Conservation (phyloP, 768 basidiomycete species). For the Thelephora aurantiotincta region DNA sequence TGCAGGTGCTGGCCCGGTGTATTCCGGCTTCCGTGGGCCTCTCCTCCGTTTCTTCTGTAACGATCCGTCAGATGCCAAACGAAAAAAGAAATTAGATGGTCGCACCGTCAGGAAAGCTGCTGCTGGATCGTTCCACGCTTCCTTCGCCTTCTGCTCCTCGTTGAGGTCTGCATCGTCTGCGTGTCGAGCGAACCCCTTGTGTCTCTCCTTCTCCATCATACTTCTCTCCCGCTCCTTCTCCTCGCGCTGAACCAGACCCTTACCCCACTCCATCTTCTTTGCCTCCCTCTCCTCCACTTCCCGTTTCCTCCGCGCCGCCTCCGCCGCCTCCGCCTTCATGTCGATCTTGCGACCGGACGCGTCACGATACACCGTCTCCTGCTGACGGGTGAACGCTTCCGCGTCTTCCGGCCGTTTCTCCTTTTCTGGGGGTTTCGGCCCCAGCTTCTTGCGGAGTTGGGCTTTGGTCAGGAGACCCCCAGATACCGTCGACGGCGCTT, state of each 20-base stretch:
- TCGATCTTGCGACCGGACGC: constrained; percentile 80
- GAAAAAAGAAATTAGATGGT: no score
- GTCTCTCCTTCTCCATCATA: constrained; percentile 56
- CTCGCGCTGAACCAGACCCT: constrained; percentile 82
- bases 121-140: constrained; percentile 96
- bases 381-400: constrained; percentile 47
- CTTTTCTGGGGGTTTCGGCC: constrained; percentile 13
- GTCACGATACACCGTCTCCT: constrained; percentile 94
- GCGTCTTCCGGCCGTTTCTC: constrained; percentile 21
- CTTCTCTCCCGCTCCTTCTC: constrained; percentile 52
- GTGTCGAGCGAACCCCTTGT: constrained; percentile 56
- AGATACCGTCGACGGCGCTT: constrained; percentile 27
- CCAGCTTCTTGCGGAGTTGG: constrained; percentile 53
- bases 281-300: constrained; percentile 79
- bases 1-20: constrained; percentile 75
- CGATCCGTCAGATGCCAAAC: not conserved
- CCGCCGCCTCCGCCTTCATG: constrained; percentile 70
- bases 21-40: constrained; percentile 72
- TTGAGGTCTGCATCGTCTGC: constrained; percentile 82
- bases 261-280: constrained; percentile 95
- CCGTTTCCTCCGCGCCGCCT: constrained; percentile 68
- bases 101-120: constrained; percentile 83
- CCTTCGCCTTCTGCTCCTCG: constrained; percentile 64
- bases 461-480: constrained; percentile 74
- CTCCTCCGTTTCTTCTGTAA: constrained; percentile 59